Base-by-base conservation (phyloP, 106 monocot genomes). In the Alisma plantagoaquatica region DNA sequence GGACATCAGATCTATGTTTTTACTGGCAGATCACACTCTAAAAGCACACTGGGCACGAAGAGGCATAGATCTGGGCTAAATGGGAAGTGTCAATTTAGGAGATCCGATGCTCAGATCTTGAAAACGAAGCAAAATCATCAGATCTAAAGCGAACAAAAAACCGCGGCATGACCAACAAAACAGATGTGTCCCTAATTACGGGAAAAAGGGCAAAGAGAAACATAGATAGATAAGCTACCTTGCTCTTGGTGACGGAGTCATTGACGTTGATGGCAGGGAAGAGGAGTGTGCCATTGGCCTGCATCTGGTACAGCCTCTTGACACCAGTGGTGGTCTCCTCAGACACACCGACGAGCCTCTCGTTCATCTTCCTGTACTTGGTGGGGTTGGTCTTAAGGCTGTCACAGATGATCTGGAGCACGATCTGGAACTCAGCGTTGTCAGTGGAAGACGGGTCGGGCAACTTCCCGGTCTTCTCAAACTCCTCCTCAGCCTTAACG, bases 161-260 rank as follows among this genome's bases (percentile, higher is more conserved):
- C n/a, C n/a, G n/a, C n/a, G n/a, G n/a, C n/a, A n/a, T n/a, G n/a
- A n/a, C n/a, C n/a, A n/a, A n/a, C n/a, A n/a, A n/a, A n/a, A n/a
- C n/a, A n/a, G n/a, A n/a, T n/a, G n/a, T n/a, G n/a, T n/a, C n/a
- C n/a, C n/a, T n/a, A n/a, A n/a, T n/a, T n/a, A n/a, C n/a, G n/a
- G n/a, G n/a, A n/a, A n/a, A n/a, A n/a, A n/a, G n/a, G n/a, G n/a
- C n/a, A n/a, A n/a, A n/a, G n/a, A n/a, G n/a, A n/a, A n/a, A n/a
- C n/a, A n/a, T n/a, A n/a, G n/a, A n/a, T n/a, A n/a, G n/a, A n/a
- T n/a, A n/a, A n/a, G n/a, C n/a, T 26, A 82, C 87, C 82, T 82
- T 87, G 87, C 87, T 81, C 78, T 87, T 87, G 77, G 87, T 87
- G 54, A 87, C 87, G 41, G 87, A 78, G 55, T 82, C 82, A 30